Conservation (phyloP, 345 rosid genomes). For the Euphorbia tirucalli region DNA sequence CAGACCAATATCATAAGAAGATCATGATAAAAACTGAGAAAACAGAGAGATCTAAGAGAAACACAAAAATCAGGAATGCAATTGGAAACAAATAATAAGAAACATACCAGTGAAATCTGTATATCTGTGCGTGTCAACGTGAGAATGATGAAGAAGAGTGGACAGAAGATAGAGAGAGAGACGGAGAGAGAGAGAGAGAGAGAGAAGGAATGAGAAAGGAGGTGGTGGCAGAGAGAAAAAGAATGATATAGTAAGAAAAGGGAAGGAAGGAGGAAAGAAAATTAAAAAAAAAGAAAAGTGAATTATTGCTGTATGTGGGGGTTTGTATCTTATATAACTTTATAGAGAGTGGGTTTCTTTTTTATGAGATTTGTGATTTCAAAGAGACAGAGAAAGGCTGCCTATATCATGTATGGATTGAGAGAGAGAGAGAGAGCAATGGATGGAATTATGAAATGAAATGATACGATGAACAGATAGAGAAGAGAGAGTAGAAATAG, state of each 20-base stretch:
- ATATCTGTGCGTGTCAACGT: not conserved
- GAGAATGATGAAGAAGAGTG: slow-evolving; percentile 11
- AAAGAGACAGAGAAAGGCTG: slow-evolving; percentile 12
- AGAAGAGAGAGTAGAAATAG: not conserved
- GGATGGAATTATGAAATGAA: slow-evolving; percentile 16
- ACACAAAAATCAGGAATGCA: not conserved
- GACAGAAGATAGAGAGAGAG: too few relatives aligned
- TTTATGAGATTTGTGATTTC: slow-evolving; percentile 24
- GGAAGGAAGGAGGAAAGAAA: not conserved
- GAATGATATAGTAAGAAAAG: not conserved
- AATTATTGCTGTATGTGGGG: slow-evolving; percentile 35
- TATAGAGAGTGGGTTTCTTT: slow-evolving; percentile 12
- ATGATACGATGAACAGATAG: slow-evolving; percentile 4
- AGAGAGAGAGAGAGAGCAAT: slow-evolving; percentile 5
- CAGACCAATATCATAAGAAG: slow-evolving; percentile 13
- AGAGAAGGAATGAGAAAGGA: slow-evolving; percentile 9
- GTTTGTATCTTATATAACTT: slow-evolving; percentile 14
- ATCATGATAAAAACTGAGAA: slow-evolving; percentile 30
- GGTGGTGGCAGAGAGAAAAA: not conserved
- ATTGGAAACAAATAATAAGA: not conserved
- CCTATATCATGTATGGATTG: not conserved
- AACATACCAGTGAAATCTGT: slow-evolving; percentile 16
- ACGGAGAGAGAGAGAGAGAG: slow-evolving; percentile 18
- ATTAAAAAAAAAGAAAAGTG: slow-evolving; percentile 28
- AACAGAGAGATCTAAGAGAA: slow-evolving; percentile 31